Evolutionary conservation across 768 basidiomycete species (phyloP).

Genomic region (Boletus reticuloceps): DNA sequence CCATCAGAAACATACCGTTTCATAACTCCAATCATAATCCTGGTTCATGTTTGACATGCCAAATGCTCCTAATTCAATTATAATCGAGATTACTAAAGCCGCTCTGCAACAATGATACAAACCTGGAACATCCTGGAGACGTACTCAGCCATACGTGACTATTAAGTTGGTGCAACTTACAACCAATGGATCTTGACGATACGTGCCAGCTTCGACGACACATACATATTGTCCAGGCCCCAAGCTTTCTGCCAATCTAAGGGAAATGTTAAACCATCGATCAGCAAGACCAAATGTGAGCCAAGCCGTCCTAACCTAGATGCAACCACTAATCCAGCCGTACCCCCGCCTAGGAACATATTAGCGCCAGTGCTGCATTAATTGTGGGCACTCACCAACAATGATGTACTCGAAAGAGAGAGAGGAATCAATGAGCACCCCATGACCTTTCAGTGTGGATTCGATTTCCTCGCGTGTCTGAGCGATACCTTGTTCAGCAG

Average conservation of each 20-base stretch:
- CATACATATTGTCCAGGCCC: constrained; percentile 12
- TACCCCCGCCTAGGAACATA: constrained; percentile 10
- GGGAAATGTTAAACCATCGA: neutral
- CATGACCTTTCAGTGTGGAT: neutral
- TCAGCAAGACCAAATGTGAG: neutral
- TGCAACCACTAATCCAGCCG: constrained; percentile 17
- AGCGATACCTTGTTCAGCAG: neutral
- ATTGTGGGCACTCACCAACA: constrained; percentile 2
- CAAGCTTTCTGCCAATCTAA: constrained; percentile 14
- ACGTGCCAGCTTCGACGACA: constrained; percentile 17
- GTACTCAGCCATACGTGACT: neutral
- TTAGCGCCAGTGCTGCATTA: neutral
- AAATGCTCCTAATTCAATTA: neutral
- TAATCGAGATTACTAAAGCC: neutral
- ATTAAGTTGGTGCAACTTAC: constrained; percentile 2
- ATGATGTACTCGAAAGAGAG: constrained; percentile 11
- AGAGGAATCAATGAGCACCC: neutral
- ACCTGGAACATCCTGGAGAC: constrained; percentile 18
- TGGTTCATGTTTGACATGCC: constrained; percentile 1
- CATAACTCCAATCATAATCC: constrained; percentile 19
- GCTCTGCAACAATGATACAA: neutral
- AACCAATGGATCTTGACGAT: constrained; percentile 7
- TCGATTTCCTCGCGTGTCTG: neutral
- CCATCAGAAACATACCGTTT: constrained; percentile 5
- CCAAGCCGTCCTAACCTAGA: constrained; percentile 2